phyloP scores from a whole-genome alignment of 2,329 filamentous ascomycete species.

The Aspergillus amoenus region DNA sequence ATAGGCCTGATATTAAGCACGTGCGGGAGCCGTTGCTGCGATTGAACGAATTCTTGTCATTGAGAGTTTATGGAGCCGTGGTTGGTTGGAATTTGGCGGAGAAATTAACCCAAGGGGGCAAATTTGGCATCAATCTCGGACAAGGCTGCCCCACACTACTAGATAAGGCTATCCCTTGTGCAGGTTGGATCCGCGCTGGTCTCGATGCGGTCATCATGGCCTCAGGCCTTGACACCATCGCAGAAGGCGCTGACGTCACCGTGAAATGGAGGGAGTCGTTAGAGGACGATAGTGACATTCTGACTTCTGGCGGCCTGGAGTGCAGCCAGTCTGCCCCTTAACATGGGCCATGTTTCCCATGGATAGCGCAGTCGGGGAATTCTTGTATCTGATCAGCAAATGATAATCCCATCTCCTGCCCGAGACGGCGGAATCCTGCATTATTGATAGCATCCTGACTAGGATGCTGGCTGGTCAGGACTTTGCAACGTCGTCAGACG shows the following conservation, averaged over 20 bases:
- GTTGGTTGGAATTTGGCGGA: slow-evolving; percentile 10
- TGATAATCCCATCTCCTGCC: slow-evolving; percentile 18
- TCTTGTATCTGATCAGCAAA: slow-evolving; percentile 7
- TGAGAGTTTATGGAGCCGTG: not conserved
- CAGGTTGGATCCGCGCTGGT: not conserved
- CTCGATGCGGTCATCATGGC: slow-evolving; percentile 6
- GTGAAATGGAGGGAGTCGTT: not conserved
- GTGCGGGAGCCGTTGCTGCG: slow-evolving; percentile 20
- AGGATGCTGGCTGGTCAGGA: not conserved
- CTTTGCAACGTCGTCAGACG: not conserved
- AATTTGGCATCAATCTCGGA: not conserved
- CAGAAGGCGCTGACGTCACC: not conserved
- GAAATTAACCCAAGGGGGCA: slow-evolving; percentile 8
- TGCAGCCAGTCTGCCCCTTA: not conserved
- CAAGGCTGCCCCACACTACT: not conserved
- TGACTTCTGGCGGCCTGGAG: not conserved
- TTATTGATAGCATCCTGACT: not conserved
- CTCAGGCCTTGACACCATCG: not conserved
- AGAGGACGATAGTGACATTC: not conserved
- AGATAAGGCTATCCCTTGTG: not conserved
- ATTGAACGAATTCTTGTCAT: slow-evolving; percentile 15
- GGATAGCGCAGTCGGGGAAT: not conserved
- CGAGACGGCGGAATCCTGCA: slow-evolving; percentile 20
- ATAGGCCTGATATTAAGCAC: slow-evolving; percentile 17
- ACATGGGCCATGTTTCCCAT: not conserved